phyloP scores from a whole-genome alignment of 495 filamentous ascomycete genomes.

The Podospora didyma region DNA sequence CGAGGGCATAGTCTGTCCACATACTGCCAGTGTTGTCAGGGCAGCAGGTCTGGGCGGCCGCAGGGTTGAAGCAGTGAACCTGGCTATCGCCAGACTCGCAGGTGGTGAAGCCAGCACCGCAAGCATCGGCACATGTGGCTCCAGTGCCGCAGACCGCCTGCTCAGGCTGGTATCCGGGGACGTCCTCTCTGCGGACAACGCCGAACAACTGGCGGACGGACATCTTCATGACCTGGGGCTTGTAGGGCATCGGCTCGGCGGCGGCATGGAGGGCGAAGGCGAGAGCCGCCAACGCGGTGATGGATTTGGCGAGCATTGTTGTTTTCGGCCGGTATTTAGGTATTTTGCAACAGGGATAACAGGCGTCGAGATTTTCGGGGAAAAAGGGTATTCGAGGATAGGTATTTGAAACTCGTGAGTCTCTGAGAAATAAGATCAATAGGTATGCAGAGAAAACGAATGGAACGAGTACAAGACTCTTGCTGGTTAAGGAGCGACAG shows the following conservation, averaged over 20 bases:
- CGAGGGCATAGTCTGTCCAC: conserved; percentile 12
- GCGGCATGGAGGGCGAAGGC: conserved; percentile 36
- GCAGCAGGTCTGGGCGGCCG: conserved; percentile 42
- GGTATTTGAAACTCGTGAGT: background rate
- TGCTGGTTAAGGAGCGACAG: conserved; percentile 21
- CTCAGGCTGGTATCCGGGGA: conserved; percentile 38
- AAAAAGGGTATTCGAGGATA: background rate
- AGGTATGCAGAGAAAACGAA: conserved; percentile 26
- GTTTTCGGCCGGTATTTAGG: conserved; percentile 3
- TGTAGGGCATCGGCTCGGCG: conserved; percentile 41
- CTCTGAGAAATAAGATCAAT: conserved; percentile 3
- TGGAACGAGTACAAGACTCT: conserved; percentile 31
- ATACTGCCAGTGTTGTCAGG: conserved; percentile 39
- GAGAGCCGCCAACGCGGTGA: conserved; percentile 37
- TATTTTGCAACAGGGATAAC: background rate
- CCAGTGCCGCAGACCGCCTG: conserved; percentile 37
- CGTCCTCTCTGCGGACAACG: conserved; percentile 31
- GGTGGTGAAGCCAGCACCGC: conserved; percentile 38
- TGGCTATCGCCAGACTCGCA: conserved; percentile 36
- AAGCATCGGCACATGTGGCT: conserved; percentile 44
- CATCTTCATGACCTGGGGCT: conserved; percentile 33
- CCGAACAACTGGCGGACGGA: conserved; percentile 37
- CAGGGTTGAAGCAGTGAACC: conserved; percentile 44
- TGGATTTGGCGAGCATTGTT: conserved; percentile 36
- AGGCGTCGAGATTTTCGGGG: background rate